A percentile compares a stretch with the other conserved stretches of the same genome.
These are phyloP conservation scores for Gentiana dahurica DNA, from an alignment of 257 asterid species.

Conservation along the genomic window DNA sequence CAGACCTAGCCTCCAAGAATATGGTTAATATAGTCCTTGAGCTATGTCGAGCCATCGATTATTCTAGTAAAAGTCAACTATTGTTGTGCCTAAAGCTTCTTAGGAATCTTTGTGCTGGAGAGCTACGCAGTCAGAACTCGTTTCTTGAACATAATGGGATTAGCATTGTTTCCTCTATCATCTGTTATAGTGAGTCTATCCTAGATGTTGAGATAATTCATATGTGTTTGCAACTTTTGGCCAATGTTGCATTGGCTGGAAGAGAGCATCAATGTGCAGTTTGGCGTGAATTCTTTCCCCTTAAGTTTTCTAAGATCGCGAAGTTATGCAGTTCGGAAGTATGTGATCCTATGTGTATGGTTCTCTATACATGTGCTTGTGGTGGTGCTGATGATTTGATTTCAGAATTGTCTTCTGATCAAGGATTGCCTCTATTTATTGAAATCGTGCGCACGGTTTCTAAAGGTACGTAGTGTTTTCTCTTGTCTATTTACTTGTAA, in stretches of 20 bases:
- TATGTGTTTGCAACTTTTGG: slow-evolving; percentile 59
- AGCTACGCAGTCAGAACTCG: slow-evolving; percentile 45
- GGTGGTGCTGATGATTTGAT: slow-evolving; percentile 20
- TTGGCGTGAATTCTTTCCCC: slow-evolving; percentile 53
- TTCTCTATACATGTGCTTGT: slow-evolving; percentile 49
- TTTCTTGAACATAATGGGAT: slow-evolving; percentile 61
- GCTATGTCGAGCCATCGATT: slow-evolving; percentile 38
- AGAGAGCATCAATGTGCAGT: slow-evolving; percentile 41
- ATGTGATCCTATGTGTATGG: slow-evolving; percentile 79
- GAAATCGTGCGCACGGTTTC: slow-evolving; percentile 49
- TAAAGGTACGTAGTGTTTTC: slow-evolving; percentile 24
- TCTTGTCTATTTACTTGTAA: neutral
- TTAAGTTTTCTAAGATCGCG: slow-evolving; percentile 44
- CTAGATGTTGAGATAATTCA: slow-evolving; percentile 31
- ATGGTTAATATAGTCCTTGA: slow-evolving; percentile 28
- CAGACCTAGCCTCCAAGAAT: slow-evolving; percentile 40
- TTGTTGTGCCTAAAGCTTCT: slow-evolving; percentile 50
- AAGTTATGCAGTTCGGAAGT: slow-evolving; percentile 39
- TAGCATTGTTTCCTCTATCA: slow-evolving; percentile 26
- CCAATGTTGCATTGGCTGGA: slow-evolving; percentile 73
- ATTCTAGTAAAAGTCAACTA: slow-evolving; percentile 26
- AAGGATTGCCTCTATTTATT: slow-evolving; percentile 31
- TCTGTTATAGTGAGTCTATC: slow-evolving; percentile 22
- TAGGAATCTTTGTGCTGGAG: slow-evolving; percentile 88
- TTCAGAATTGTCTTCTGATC: slow-evolving; percentile 33